Percentiles rank a stretch among this genome's conserved stretches.
Conservation (phyloP, 768 basidiomycete species). For the Collybia sordida region DNA sequence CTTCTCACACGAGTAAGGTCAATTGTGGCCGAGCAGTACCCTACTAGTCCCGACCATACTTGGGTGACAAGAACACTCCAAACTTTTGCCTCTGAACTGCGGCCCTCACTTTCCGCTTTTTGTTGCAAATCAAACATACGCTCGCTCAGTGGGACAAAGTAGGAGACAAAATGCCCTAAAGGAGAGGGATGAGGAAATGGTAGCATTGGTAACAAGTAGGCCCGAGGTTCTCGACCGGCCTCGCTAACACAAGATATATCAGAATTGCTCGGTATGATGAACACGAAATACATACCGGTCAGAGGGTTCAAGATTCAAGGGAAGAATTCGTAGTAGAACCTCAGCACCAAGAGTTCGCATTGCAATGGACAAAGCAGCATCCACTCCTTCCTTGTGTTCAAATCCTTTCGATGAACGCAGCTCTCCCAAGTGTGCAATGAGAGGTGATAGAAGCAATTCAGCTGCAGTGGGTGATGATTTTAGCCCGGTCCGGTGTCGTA, state of each 20-base stretch:
- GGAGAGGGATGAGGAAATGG: constrained; percentile 78
- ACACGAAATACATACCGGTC: constrained; percentile 56
- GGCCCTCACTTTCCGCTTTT: constrained; percentile 70
- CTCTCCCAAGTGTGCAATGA: constrained; percentile 72
- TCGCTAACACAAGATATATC: constrained; percentile 38
- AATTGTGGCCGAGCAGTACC: constrained; percentile 83
- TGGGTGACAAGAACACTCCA: constrained; percentile 94
- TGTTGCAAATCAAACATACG: constrained; percentile 88
- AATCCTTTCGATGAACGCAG: constrained; percentile 79
- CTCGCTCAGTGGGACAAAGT: constrained; percentile 94
- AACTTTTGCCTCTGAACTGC: constrained; percentile 86
- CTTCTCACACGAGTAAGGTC: constrained; percentile 72
- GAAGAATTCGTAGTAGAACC: constrained; percentile 68
- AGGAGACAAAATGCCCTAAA: constrained; percentile 80
- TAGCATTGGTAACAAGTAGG: constrained; percentile 89
- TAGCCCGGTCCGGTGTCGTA: constrained; percentile 50
- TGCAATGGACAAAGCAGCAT: constrained; percentile 73
- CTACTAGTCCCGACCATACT: constrained; percentile 88
- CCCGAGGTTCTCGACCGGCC: constrained; percentile 80
- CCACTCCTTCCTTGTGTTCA: constrained; percentile 87
- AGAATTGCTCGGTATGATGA: neutral
- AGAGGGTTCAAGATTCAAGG: constrained; percentile 82
- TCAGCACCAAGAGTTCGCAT: constrained; percentile 87
- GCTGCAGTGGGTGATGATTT: constrained; percentile 53
- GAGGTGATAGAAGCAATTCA: constrained; percentile 64